Percentiles rank a stretch among this genome's conserved stretches.
phyloP scores from a whole-genome alignment of 768 basidiomycete species.

The Ramaria rubella region DNA sequence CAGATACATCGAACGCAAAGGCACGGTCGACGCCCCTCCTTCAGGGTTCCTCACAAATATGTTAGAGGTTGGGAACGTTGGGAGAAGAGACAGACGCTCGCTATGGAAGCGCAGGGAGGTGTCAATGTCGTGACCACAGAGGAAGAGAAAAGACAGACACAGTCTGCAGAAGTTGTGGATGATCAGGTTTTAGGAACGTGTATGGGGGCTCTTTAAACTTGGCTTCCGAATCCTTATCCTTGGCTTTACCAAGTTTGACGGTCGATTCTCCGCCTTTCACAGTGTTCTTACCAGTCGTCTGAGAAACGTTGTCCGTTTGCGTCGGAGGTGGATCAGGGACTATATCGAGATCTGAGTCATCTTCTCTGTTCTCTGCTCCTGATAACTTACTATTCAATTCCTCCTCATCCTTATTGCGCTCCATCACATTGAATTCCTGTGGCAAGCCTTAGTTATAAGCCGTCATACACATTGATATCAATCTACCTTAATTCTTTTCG shows the following conservation, averaged over 20 bases:
- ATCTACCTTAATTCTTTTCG: conserved; percentile 10
- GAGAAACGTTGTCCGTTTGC: not conserved
- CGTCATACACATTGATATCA: not conserved
- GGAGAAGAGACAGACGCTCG: conserved; percentile 59
- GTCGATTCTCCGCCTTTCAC: no score
- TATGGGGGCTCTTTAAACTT: conserved; percentile 45
- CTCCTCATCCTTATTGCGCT: no score
- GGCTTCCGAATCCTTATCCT: conserved; percentile 16
- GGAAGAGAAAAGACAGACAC: conserved; percentile 2
- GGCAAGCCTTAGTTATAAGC: not conserved
- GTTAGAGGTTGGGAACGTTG: conserved; percentile 67
- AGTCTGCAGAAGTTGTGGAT: conserved; percentile 51
- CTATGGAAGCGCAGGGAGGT: conserved; percentile 41
- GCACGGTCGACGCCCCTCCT: conserved; percentile 48
- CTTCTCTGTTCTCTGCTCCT: no score
- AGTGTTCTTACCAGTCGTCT: no score
- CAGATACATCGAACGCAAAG: conserved; percentile 73
- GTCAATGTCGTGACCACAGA: not conserved
- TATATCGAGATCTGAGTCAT: no score
- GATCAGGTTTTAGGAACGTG: conserved; percentile 65
- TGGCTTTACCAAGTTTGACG: conserved; percentile 18
- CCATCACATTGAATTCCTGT: not conserved
- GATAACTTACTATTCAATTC: no score
- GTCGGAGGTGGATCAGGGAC: not conserved
- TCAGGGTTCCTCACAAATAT: conserved; percentile 81